These are phyloP conservation scores for Corchorus olitorius DNA, from an alignment of 345 rosid genomes.

Conservation along the genomic window DNA sequence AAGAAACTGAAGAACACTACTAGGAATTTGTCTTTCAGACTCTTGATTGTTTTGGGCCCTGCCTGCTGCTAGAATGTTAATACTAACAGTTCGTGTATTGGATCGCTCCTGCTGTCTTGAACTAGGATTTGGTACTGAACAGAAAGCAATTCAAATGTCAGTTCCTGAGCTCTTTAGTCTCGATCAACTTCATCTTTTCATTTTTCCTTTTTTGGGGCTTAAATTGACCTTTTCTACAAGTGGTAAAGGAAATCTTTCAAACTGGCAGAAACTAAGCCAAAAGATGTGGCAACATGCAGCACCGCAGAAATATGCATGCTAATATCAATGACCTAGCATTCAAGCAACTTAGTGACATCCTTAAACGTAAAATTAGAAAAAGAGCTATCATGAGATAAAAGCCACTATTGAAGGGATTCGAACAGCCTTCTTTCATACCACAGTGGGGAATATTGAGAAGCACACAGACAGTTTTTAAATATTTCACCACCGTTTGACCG, in stretches of 20 bases:
- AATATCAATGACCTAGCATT: conserved; percentile 1
- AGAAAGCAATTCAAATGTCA: conserved; percentile 6
- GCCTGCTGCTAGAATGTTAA: conserved; percentile 43
- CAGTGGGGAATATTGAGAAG: background rate
- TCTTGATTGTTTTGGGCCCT: conserved; percentile 47
- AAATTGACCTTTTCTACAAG: background rate
- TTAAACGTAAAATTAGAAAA: background rate
- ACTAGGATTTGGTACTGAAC: conserved; percentile 38
- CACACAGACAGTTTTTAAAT: background rate
- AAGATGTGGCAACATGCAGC: background rate
- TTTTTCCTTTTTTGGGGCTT: background rate
- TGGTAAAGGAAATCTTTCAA: background rate
- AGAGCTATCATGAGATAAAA: background rate
- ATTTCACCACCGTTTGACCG: no score
- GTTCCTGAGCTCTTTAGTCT: background rate
- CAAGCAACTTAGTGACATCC: background rate
- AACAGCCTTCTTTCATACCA: background rate
- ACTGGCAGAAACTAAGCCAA: background rate
- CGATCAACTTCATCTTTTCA: background rate
- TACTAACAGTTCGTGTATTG: conserved; percentile 37
- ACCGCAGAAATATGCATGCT: background rate
- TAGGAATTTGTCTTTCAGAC: conserved; percentile 45
- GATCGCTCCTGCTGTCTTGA: conserved; percentile 41
- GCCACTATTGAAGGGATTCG: background rate
- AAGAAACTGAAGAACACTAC: conserved; percentile 49